Evolutionary conservation across 176 grass and related monocot species (phyloP).

Genomic region (Puccinellia tenuiflora): DNA sequence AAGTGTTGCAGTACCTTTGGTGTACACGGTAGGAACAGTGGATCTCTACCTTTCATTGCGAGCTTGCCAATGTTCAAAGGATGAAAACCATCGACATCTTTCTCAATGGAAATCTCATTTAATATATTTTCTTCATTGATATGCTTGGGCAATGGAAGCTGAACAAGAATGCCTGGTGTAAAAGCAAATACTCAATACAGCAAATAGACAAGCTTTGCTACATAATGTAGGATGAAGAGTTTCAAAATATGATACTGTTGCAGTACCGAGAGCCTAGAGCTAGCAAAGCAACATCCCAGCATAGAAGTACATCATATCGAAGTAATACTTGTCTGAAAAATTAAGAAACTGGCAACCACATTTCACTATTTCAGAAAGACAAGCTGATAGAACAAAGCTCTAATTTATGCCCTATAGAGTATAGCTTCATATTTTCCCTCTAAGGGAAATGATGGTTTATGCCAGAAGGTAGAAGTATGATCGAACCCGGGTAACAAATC

Average conservation of each 20-base stretch:
- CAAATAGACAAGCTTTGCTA: not conserved
- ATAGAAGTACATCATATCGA: not conserved
- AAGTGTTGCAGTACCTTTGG: constrained; percentile 60
- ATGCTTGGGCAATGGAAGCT: constrained; percentile 91
- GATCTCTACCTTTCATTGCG: constrained; percentile 95
- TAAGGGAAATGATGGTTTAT: not conserved
- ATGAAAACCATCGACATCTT: constrained; percentile 99
- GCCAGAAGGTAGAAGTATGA: not conserved
- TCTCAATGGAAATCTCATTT: constrained; percentile 71
- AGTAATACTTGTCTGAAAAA: not conserved
- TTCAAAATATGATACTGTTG: not conserved
- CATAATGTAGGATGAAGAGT: not conserved
- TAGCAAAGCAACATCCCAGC: constrained; percentile 5
- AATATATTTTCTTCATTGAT: constrained; percentile 92
- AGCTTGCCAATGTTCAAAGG: constrained; percentile 96
- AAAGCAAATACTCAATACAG: not conserved
- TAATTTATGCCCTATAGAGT: not conserved
- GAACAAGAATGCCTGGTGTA: constrained; percentile 75
- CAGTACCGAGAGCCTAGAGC: not conserved
- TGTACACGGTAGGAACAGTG: constrained; percentile 77
- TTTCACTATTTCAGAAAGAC: not conserved
- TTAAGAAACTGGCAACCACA: not conserved
- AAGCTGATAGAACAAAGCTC: not conserved
- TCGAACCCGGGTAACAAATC: not conserved
- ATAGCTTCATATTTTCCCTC: not conserved